Evolutionary conservation across 2,329 filamentous ascomycete species (phyloP).

Genomic region (Allantophomopsis cytisporea): DNA sequence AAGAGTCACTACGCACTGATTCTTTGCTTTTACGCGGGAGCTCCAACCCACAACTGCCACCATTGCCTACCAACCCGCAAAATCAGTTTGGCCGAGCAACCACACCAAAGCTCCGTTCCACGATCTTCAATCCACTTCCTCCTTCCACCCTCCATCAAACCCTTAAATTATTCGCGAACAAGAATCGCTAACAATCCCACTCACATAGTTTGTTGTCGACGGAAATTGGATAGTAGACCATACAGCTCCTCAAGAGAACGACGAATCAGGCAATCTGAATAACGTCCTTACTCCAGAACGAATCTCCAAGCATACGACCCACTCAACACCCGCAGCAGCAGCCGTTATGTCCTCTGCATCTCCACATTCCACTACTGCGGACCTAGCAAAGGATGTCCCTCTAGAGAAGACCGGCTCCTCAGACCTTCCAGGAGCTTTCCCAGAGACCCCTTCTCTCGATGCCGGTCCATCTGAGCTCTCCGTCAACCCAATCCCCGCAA

Average conservation of each 20-base stretch:
- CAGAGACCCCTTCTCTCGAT: conserved; percentile 55
- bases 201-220: conserved; percentile 78
- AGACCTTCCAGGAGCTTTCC: conserved; percentile 53
- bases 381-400: conserved; percentile 52
- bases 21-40: too few species aligned
- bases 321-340: conserved; percentile 22
- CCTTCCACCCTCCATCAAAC: background rate
- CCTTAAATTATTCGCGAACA: too few species aligned
- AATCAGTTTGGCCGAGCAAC: too few species aligned
- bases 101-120: background rate
- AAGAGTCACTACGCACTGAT: too few species aligned
- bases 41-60: too few species aligned
- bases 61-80: too few species aligned
- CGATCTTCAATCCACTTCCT: conserved; percentile 1
- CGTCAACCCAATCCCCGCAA: conserved; percentile 47
- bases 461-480: conserved; percentile 50
- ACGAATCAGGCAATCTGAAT: conserved; percentile 77
- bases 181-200: background rate
- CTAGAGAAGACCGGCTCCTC: conserved; percentile 36
- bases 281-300: conserved; percentile 75
- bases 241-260: conserved; percentile 67
- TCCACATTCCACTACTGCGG: conserved; percentile 58
- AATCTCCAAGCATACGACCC: conserved; percentile 36
- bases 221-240: conserved; percentile 78
- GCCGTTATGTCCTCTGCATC: conserved; percentile 52